Percentiles rank a stretch among this genome's conserved stretches.
phyloP scores from a whole-genome alignment of 768 basidiomycete species.

The Leccinum aurantiacum region DNA sequence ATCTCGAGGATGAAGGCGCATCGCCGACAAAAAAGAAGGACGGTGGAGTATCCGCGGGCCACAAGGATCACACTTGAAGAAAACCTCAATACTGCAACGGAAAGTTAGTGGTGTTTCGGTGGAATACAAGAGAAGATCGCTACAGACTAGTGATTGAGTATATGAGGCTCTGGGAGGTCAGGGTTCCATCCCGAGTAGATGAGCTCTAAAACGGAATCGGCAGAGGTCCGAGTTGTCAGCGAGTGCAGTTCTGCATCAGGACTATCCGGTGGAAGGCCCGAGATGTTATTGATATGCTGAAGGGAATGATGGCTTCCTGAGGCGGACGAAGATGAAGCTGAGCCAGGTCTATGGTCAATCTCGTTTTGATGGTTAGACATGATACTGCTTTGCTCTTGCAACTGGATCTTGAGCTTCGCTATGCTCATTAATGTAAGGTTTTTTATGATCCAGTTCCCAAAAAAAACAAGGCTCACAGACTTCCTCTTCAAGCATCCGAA shows the following conservation, averaged over 20 bases:
- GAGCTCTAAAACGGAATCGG: slow-evolving; percentile 63
- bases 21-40: slow-evolving; percentile 73
- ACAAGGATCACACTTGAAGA: slow-evolving; percentile 88
- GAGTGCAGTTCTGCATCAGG: slow-evolving; percentile 52
- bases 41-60: slow-evolving; percentile 82
- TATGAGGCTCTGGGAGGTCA: slow-evolving; percentile 74
- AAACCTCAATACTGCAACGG: slow-evolving; percentile 68
- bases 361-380: slow-evolving; percentile 20
- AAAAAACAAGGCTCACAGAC: slow-evolving; percentile 49
- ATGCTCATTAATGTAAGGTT: slow-evolving; percentile 11
- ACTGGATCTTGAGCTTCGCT: slow-evolving; percentile 64
- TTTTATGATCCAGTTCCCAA: slow-evolving; percentile 2
- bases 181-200: slow-evolving; percentile 82
- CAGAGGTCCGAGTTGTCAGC: slow-evolving; percentile 36
- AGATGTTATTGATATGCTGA: slow-evolving; percentile 3
- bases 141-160: slow-evolving; percentile 76
- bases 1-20: slow-evolving; percentile 79
- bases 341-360: slow-evolving; percentile 21
- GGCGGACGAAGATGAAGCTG: slow-evolving; percentile 22
- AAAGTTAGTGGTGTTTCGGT: slow-evolving; percentile 12
- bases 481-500: slow-evolving; percentile 73
- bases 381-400: slow-evolving; percentile 53
- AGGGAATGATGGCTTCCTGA: slow-evolving; percentile 8
- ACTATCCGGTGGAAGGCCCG: slow-evolving; percentile 40
- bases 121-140: slow-evolving; percentile 9